Conservation (phyloP, 208 protist species). For the Trypanosoma brucei region DNA sequence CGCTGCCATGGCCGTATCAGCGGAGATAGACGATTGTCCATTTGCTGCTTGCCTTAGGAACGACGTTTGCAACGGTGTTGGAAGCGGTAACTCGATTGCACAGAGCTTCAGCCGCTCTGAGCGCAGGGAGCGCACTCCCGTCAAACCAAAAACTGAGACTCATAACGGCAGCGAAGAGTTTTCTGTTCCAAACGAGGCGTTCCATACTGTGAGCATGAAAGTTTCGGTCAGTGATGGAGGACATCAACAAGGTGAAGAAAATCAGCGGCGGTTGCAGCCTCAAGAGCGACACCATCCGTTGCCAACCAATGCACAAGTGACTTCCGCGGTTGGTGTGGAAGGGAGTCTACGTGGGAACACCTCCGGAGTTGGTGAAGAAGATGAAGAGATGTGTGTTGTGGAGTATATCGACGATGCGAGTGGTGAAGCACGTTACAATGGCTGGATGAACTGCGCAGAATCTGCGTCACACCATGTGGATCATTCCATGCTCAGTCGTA, state of each 20-base stretch:
- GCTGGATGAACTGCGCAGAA: background rate
- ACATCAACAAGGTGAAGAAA: background rate
- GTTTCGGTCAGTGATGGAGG: too few relatives aligned
- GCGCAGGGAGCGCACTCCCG: too few relatives aligned
- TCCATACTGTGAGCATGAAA: too few relatives aligned
- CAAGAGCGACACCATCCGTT: background rate
- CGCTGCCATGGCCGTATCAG: too few relatives aligned
- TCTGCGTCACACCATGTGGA: background rate
- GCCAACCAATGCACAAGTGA: background rate
- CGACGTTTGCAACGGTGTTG: too few relatives aligned
- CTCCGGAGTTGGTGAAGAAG: slow-evolving; percentile 6
- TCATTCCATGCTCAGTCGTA: background rate
- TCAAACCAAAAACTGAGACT: too few relatives aligned
- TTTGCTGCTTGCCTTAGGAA: too few relatives aligned
- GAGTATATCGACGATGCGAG: slow-evolving; percentile 20
- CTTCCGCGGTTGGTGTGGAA: slow-evolving; percentile 2
- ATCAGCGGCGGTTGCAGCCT: background rate
- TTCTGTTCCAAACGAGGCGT: too few relatives aligned
- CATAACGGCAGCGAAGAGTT: too few relatives aligned
- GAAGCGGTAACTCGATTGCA: too few relatives aligned
- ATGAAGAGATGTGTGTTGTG: slow-evolving; percentile 27
- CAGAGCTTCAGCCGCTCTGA: too few relatives aligned
- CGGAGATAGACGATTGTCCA: too few relatives aligned
- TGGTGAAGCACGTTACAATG: slow-evolving; percentile 9
- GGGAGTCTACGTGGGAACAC: background rate